These are phyloP conservation scores for Diaporthe amygdali DNA, from an alignment of 2,329 filamentous ascomycete species.

Conservation along the genomic window DNA sequence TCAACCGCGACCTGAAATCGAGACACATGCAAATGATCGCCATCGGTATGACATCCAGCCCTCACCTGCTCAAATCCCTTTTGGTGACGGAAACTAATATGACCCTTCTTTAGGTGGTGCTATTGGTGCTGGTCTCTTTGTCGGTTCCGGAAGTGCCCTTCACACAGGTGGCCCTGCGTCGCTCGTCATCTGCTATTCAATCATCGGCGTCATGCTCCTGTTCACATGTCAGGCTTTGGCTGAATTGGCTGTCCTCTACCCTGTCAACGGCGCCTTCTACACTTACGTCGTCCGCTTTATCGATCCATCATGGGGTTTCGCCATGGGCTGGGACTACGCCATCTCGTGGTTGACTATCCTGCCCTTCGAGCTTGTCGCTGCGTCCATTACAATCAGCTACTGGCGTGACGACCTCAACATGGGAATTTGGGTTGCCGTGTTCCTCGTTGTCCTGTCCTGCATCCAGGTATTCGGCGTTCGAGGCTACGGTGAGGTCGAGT, in stretches of 20 bases:
- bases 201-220: conserved; percentile 63
- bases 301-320: conserved; percentile 64
- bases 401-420: conserved; percentile 57
- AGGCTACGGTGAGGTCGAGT: conserved; percentile 67
- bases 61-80: background rate
- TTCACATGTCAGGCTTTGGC: conserved; percentile 65
- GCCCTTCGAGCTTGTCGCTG: conserved; percentile 60
- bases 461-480: conserved; percentile 62
- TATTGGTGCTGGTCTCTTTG: conserved; percentile 67
- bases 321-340: conserved; percentile 59
- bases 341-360: conserved; percentile 54
- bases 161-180: conserved; percentile 63
- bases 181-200: conserved; percentile 55
- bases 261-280: conserved; percentile 67
- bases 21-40: conserved; percentile 55
- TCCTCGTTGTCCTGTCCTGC: conserved; percentile 53
- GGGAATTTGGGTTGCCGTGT: conserved; percentile 61
- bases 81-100: background rate
- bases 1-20: conserved; percentile 41
- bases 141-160: conserved; percentile 68
- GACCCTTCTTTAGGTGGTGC: conserved; percentile 40
- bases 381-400: conserved; percentile 57
- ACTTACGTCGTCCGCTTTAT: conserved; percentile 66
- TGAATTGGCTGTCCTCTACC: conserved; percentile 64
- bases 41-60: conserved; percentile 39